Evolutionary conservation across 176 grass and related monocot species (phyloP).

Genomic region (Themeda triandra): DNA sequence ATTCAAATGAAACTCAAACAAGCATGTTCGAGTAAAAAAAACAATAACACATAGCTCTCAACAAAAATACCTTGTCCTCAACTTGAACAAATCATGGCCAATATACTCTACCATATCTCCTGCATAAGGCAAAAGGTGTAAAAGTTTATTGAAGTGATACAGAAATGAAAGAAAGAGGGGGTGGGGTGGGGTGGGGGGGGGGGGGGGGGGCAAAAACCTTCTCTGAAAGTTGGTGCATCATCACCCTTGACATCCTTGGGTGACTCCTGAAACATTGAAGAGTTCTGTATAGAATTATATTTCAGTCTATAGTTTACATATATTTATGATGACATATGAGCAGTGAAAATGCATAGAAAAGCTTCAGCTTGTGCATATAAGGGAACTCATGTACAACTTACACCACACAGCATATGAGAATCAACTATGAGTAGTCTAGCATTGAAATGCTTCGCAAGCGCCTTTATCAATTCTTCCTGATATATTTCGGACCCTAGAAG

Average conservation of each 20-base stretch:
- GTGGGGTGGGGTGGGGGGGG: too few species aligned
- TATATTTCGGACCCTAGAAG: slow-evolving; percentile 69
- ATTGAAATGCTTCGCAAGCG: slow-evolving; percentile 69
- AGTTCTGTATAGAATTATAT: too few species aligned
- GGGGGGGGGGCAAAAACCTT: too few species aligned
- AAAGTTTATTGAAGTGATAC: neutral
- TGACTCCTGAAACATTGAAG: too few species aligned
- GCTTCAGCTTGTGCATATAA: too few species aligned
- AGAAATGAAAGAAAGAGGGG: neutral
- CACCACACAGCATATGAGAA: slow-evolving; percentile 58
- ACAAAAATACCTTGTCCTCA: slow-evolving; percentile 34
- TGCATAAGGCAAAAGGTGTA: slow-evolving; percentile 24
- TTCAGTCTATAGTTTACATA: too few species aligned
- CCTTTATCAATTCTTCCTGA: slow-evolving; percentile 80
- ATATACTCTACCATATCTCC: slow-evolving; percentile 61
- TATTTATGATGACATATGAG: too few species aligned
- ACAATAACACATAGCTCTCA: neutral
- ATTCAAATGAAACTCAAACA: neutral
- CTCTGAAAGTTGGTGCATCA: too few species aligned
- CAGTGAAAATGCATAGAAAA: too few species aligned
- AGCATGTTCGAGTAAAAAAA: too few species aligned
- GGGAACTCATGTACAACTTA: slow-evolving; percentile 40
- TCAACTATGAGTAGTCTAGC: slow-evolving; percentile 70
- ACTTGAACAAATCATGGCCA: neutral
- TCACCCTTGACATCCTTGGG: too few species aligned